Conservation (phyloP, 345 rosid species). For the Citrus maxima region DNA sequence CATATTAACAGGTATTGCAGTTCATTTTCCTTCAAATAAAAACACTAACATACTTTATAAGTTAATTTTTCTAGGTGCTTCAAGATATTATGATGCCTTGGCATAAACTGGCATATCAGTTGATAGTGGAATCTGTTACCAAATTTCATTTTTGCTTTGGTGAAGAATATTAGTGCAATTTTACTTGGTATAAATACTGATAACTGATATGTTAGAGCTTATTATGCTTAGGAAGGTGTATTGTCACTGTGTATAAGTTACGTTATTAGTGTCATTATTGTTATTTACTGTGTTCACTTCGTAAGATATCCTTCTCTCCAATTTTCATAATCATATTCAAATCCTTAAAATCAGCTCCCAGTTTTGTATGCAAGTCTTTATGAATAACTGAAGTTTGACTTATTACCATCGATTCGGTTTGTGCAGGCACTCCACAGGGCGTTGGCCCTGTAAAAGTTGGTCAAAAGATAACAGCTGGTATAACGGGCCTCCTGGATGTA, state of each 20-base stretch:
- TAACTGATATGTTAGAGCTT: too few relatives aligned
- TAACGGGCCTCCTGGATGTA: conserved; percentile 67
- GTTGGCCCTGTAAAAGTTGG: conserved; percentile 89
- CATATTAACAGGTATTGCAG: conserved; percentile 68
- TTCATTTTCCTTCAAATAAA: neutral
- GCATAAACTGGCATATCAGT: neutral
- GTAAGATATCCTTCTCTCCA: too few relatives aligned
- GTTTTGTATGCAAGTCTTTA: neutral
- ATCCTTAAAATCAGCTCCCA: neutral
- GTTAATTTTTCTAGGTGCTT: too few relatives aligned
- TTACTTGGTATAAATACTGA: too few relatives aligned
- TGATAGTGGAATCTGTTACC: neutral
- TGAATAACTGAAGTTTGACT: neutral
- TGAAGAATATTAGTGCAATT: fast-evolving
- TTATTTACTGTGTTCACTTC: too few relatives aligned
- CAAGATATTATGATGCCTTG: too few relatives aligned
- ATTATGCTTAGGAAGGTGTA: too few relatives aligned
- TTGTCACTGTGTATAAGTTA: too few relatives aligned
- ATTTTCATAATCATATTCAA: too few relatives aligned
- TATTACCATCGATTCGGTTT: conserved; percentile 3
- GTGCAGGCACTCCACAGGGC: conserved; percentile 87
- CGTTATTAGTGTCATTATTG: too few relatives aligned
- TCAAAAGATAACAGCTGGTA: conserved; percentile 81
- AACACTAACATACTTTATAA: neutral
- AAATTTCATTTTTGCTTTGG: neutral